Evolutionary conservation across 1,284 basidiomycete species (phyloP).

Genomic region (Cerrena zonata): DNA sequence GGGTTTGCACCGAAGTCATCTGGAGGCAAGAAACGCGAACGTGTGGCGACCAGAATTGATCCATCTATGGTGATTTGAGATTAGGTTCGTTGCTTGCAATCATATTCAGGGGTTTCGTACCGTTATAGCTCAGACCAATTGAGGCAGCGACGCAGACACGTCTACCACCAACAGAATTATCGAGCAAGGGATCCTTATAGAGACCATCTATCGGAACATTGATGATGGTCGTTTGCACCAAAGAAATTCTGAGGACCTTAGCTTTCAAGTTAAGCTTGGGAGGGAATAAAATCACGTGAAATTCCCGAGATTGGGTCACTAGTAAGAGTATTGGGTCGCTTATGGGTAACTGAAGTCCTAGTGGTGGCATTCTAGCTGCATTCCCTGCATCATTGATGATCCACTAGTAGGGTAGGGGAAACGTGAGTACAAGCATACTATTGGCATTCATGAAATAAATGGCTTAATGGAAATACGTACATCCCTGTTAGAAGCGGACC

Average conservation of each 20-base stretch:
- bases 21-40: conserved; percentile 34
- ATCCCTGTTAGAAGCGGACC: conserved; percentile 57
- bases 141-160: conserved; percentile 53
- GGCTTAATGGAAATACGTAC: conserved; percentile 30
- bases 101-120: conserved; percentile 29
- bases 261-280: conserved; percentile 13
- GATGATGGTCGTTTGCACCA: conserved; percentile 18
- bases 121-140: conserved; percentile 60
- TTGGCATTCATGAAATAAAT: background rate
- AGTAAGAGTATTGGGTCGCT: conserved; percentile 24
- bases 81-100: conserved; percentile 1
- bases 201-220: conserved; percentile 25
- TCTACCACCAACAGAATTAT: conserved; percentile 36
- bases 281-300: conserved; percentile 23
- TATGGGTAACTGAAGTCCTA: conserved; percentile 23
- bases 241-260: conserved; percentile 19
- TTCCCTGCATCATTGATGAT: conserved; percentile 23
- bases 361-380: conserved; percentile 26
- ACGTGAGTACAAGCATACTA: background rate
- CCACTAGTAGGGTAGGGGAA: conserved; percentile 27
- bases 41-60: conserved; percentile 60
- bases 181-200: conserved; percentile 24
- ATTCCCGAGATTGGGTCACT: conserved; percentile 28
- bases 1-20: conserved; percentile 24
- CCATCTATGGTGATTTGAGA: conserved; percentile 40